Percentiles rank a stretch among this genome's conserved stretches.
Evolutionary conservation across 805 yeast genomes (phyloP).

Genomic region (Metschnikowia kunwiensis): DNA sequence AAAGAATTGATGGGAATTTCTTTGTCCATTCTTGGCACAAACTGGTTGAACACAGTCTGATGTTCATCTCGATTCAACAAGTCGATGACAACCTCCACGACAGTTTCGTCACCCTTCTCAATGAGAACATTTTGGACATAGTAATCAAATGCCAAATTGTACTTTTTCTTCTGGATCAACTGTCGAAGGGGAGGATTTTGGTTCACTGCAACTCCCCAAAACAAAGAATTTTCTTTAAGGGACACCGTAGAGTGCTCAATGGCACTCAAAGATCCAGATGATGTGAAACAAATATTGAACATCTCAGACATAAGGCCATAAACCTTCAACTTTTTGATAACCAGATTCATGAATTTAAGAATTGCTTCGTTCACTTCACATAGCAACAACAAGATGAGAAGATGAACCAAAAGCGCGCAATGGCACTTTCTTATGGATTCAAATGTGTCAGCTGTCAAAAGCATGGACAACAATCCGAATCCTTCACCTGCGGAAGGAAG

Average conservation of each 20-base stretch:
- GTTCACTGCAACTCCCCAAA: constrained; percentile 29
- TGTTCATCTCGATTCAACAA: constrained; percentile 16
- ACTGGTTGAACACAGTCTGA: constrained; percentile 8
- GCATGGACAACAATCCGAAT: constrained; percentile 24
- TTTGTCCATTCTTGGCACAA: constrained; percentile 19
- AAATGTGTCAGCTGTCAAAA: constrained; percentile 25
- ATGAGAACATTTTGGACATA: constrained; percentile 18
- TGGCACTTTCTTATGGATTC: constrained; percentile 30
- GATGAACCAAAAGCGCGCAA: constrained; percentile 26
- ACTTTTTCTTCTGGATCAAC: constrained; percentile 18
- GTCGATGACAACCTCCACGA: constrained; percentile 15
- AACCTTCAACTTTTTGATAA: constrained; percentile 24
- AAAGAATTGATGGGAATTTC: constrained; percentile 23
- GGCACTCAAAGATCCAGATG: constrained; percentile 10
- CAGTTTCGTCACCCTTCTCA: constrained; percentile 5
- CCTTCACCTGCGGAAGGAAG: constrained; percentile 12
- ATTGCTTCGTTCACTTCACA: constrained; percentile 33
- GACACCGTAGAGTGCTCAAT: constrained; percentile 16
- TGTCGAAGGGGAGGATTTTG: constrained; percentile 18
- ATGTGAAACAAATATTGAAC: constrained; percentile 27
- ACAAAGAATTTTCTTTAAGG: constrained; percentile 26
- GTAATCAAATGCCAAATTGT: constrained; percentile 29
- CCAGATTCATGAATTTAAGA: constrained; percentile 22
- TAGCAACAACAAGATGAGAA: constrained; percentile 30
- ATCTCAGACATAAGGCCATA: constrained; percentile 25